Evolutionary conservation across 495 filamentous ascomycete species (phyloP).

Genomic region (Aspergillus cavernicola): DNA sequence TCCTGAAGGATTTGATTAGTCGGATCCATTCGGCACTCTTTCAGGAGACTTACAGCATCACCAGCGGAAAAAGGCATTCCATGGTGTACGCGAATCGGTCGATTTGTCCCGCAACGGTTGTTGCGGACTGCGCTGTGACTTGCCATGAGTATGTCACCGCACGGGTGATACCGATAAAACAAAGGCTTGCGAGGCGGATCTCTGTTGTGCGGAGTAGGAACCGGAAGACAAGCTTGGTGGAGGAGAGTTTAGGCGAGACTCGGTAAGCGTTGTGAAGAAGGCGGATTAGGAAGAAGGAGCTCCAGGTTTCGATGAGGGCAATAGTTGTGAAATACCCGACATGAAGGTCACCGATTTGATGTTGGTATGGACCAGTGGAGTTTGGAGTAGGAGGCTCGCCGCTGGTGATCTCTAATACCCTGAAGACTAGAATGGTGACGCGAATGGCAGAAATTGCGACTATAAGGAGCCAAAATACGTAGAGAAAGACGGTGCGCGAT

Average conservation of each 20-base stretch:
- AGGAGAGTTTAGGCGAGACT: slow-evolving; percentile 18
- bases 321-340: slow-evolving; percentile 32
- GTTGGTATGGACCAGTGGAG: slow-evolving; percentile 5
- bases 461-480: slow-evolving; percentile 32
- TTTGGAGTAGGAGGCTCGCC: not conserved
- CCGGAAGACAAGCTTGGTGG: slow-evolving; percentile 20
- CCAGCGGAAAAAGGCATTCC: slow-evolving; percentile 34
- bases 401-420: slow-evolving; percentile 16
- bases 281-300: slow-evolving; percentile 29
- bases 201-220: slow-evolving; percentile 35
- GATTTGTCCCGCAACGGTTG: slow-evolving; percentile 24
- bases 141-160: slow-evolving; percentile 35
- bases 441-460: slow-evolving; percentile 18
- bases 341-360: slow-evolving; percentile 28
- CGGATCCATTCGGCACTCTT: not conserved
- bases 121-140: slow-evolving; percentile 26
- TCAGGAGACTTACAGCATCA: slow-evolving; percentile 27
- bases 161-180: slow-evolving; percentile 28
- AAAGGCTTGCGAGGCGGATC: slow-evolving; percentile 30
- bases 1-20: not conserved
- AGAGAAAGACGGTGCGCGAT: slow-evolving; percentile 20
- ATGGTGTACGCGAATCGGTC: slow-evolving; percentile 35
- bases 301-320: slow-evolving; percentile 29
- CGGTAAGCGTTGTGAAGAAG: slow-evolving; percentile 18
- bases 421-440: slow-evolving; percentile 23